phyloP scores from a whole-genome alignment of 495 filamentous ascomycete species.

The Penicillium subrubescens region DNA sequence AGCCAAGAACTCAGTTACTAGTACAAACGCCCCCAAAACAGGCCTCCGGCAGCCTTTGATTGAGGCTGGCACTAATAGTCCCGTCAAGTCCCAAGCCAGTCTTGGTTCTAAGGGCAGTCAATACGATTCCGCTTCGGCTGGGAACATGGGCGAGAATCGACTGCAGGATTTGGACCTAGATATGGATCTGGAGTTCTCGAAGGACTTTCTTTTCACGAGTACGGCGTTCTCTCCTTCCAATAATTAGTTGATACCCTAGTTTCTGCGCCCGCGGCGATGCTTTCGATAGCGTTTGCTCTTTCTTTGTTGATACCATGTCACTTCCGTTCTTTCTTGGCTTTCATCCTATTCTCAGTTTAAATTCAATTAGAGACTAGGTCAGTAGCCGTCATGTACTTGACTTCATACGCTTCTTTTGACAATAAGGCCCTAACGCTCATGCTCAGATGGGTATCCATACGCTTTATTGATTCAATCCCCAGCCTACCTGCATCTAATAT shows the following conservation, averaged over 20 bases:
- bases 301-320: not conserved
- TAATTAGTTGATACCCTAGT: conserved; percentile 7
- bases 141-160: conserved; percentile 23
- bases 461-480: not conserved
- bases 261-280: not conserved
- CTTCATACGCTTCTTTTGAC: not conserved
- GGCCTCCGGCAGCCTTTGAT: conserved; percentile 22
- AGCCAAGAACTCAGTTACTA: not conserved
- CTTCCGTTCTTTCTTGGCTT: not conserved
- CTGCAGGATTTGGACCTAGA: conserved; percentile 37
- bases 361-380: not conserved
- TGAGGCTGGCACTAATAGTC: conserved; percentile 34
- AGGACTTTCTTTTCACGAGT: conserved; percentile 39
- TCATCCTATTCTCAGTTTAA: not conserved
- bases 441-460: not conserved
- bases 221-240: conserved; percentile 36
- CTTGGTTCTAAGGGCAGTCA: conserved; percentile 13
- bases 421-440: not conserved
- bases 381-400: not conserved
- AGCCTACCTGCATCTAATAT: not conserved
- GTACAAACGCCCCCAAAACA: not conserved
- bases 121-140: not conserved
- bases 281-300: not conserved
- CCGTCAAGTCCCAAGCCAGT: conserved; percentile 23
- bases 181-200: conserved; percentile 45